These are phyloP conservation scores for Spiromastix sp. DNA, from an alignment of 2,329 filamentous ascomycete genomes.

Conservation along the genomic window DNA sequence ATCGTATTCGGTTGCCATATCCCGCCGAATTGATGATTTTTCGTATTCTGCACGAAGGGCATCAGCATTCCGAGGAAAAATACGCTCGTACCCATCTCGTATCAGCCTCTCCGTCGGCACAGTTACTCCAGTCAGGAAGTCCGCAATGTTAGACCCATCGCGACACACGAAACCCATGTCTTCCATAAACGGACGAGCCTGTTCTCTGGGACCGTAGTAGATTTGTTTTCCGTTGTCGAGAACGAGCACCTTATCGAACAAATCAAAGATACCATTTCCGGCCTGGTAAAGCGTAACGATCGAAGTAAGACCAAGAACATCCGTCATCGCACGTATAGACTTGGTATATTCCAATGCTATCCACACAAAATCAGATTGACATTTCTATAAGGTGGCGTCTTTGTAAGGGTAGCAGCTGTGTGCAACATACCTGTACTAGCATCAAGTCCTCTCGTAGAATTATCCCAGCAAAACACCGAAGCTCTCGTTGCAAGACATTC, in stretches of 20 bases:
- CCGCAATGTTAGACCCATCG: slow-evolving; percentile 52
- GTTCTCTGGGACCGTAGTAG: slow-evolving; percentile 58
- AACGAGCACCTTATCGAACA: slow-evolving; percentile 75
- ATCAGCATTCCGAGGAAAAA: slow-evolving; percentile 56
- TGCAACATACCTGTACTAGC: too few relatives aligned
- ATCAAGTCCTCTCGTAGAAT: slow-evolving; percentile 58
- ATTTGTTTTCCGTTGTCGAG: slow-evolving; percentile 66
- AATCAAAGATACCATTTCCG: slow-evolving; percentile 65
- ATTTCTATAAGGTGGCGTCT: too few relatives aligned
- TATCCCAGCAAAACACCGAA: slow-evolving; percentile 65
- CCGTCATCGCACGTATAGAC: slow-evolving; percentile 66
- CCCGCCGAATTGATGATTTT: slow-evolving; percentile 37
- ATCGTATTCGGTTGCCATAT: slow-evolving; percentile 41
- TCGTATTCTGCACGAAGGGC: slow-evolving; percentile 55
- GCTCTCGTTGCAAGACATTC: slow-evolving; percentile 70
- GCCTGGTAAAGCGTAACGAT: slow-evolving; percentile 81
- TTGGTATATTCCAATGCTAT: slow-evolving; percentile 57
- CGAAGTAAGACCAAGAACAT: slow-evolving; percentile 71
- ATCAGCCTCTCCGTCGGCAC: slow-evolving; percentile 75
- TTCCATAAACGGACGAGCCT: slow-evolving; percentile 66
- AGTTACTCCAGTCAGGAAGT: slow-evolving; percentile 72
- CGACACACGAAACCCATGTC: slow-evolving; percentile 61
- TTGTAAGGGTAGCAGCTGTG: too few relatives aligned
- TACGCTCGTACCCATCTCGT: slow-evolving; percentile 40
- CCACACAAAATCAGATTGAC: too few relatives aligned